Percentiles rank a stretch among this genome's conserved stretches.
Conservation (phyloP, 2,329 filamentous ascomycete species). For the Apiospora rasikravindrae region DNA sequence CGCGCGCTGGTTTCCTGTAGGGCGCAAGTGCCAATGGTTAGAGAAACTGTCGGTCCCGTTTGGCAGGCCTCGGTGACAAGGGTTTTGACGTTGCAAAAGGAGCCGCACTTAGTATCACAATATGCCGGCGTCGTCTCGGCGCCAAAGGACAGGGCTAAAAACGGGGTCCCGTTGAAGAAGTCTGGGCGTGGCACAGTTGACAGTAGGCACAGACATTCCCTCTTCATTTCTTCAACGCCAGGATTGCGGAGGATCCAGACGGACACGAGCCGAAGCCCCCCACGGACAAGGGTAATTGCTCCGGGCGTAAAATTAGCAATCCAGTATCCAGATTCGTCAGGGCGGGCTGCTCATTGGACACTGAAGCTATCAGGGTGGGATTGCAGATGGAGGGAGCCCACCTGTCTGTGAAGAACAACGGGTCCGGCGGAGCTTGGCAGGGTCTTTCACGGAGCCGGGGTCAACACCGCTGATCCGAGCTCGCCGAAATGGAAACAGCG, state of each 20-base stretch:
- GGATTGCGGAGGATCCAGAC: not conserved
- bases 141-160: not conserved
- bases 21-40: not conserved
- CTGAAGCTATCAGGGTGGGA: not conserved
- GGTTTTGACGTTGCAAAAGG: not conserved
- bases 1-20: not conserved
- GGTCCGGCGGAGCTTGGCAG: not conserved
- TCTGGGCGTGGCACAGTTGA: not conserved
- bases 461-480: not conserved
- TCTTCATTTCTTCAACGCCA: not conserved
- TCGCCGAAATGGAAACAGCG: not conserved
- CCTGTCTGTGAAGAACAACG: not conserved
- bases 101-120: not conserved
- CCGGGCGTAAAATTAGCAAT: not conserved
- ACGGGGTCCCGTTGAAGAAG: not conserved
- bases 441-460: not conserved
- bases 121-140: not conserved
- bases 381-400: not conserved
- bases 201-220: not conserved
- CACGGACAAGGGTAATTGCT: not conserved
- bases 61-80: not conserved
- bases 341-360: not conserved
- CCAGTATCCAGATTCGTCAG: not conserved
- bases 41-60: not conserved
- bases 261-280: not conserved